A percentile compares a stretch with the other conserved stretches of the same genome.
phyloP scores from a whole-genome alignment of 306 rosid species.

The Alnus rubra region DNA sequence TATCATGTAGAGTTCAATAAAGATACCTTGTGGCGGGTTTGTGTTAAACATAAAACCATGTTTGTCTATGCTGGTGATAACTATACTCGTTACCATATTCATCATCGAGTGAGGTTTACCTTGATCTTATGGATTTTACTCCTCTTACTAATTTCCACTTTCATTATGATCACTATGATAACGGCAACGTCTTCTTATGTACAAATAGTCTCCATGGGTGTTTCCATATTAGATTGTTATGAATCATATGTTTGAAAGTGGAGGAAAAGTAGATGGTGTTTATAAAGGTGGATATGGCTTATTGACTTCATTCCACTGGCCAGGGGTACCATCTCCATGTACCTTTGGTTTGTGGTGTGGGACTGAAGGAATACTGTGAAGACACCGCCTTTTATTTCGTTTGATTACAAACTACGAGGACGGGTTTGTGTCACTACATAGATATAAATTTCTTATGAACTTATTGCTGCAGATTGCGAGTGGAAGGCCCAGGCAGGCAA shows the following conservation, averaged over 20 bases:
- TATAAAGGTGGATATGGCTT: not conserved
- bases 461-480: conserved; percentile 82
- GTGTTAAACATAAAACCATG: not conserved
- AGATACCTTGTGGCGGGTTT: not conserved
- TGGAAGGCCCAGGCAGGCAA: conserved; percentile 99
- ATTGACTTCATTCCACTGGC: not conserved
- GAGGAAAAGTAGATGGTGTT: not conserved
- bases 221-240: not conserved
- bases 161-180: not conserved
- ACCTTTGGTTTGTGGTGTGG: conserved; percentile 1
- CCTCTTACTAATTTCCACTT: not conserved
- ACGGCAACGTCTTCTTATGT: not conserved
- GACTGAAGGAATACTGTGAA: not conserved
- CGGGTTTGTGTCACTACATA: not conserved
- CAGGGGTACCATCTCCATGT: not conserved
- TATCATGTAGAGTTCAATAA: not conserved
- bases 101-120: not conserved
- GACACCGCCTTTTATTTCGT: conserved; percentile 5
- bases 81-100: not conserved
- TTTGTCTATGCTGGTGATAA: not conserved
- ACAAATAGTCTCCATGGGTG: not conserved
- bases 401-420: conserved; percentile 8
- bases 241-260: conserved; percentile 2
- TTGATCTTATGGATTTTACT: not conserved
- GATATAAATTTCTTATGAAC: conserved; percentile 10